A percentile compares a stretch with the other conserved stretches of the same genome.
phyloP scores from a whole-genome alignment of 352 stramenopile genomes.

The Globisporangium takayamanum region DNA sequence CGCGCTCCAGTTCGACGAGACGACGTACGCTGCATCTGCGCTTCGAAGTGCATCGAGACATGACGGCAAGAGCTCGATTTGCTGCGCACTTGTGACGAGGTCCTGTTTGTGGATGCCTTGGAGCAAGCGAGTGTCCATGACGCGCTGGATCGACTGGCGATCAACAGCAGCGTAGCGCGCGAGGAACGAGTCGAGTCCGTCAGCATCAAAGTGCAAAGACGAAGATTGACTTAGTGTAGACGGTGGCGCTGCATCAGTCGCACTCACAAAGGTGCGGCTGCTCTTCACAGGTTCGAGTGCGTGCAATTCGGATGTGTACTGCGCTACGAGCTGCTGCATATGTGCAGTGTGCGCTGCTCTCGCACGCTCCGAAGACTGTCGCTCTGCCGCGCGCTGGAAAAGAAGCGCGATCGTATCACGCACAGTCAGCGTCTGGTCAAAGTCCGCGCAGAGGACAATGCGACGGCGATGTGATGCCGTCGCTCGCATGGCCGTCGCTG shows the following conservation, averaged over 20 bases:
- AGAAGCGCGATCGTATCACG: slow-evolving; percentile 54
- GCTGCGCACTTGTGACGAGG: slow-evolving; percentile 4
- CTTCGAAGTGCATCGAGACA: slow-evolving; percentile 24
- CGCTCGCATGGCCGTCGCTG: background rate
- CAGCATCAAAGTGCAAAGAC: slow-evolving; percentile 23
- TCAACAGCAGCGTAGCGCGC: slow-evolving; percentile 36
- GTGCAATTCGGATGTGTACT: slow-evolving; percentile 28
- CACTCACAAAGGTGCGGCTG: background rate
- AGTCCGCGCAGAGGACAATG: slow-evolving; percentile 59
- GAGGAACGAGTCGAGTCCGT: slow-evolving; percentile 34
- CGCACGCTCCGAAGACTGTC: background rate
- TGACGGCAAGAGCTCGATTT: slow-evolving; percentile 24
- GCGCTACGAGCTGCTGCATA: slow-evolving; percentile 25
- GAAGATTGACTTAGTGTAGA: background rate
- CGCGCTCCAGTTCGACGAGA: slow-evolving; percentile 66
- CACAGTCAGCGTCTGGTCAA: slow-evolving; percentile 65
- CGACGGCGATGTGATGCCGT: background rate
- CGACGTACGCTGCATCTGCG: slow-evolving; percentile 23
- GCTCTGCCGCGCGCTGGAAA: slow-evolving; percentile 24
- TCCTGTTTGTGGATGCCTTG: slow-evolving; percentile 23
- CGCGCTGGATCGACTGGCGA: slow-evolving; percentile 38
- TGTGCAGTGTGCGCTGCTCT: slow-evolving; percentile 11
- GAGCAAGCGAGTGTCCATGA: slow-evolving; percentile 26
- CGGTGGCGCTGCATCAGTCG: background rate
- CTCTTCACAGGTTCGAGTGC: slow-evolving; percentile 5